Conservation (phyloP, 768 basidiomycete species). For the Cubamyces lactineus region DNA sequence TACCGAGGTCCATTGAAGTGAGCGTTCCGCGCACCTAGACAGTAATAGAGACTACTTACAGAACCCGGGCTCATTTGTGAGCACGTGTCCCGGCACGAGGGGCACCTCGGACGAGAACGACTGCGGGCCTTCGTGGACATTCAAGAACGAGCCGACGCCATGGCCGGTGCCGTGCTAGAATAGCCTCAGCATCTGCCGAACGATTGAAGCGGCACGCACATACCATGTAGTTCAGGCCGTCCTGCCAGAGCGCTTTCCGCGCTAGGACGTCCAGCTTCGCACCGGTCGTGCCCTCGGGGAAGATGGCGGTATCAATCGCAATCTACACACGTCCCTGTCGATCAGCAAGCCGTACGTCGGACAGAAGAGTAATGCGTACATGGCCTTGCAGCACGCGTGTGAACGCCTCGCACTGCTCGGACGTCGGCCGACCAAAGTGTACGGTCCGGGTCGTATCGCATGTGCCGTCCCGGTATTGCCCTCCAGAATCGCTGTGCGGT, state of each 20-base stretch:
- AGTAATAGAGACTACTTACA: slow-evolving; percentile 52
- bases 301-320: slow-evolving; percentile 86
- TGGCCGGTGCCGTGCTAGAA: slow-evolving; percentile 87
- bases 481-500: slow-evolving; percentile 81
- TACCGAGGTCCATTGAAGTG: slow-evolving; percentile 12
- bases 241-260: slow-evolving; percentile 86
- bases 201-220: slow-evolving; percentile 31
- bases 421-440: slow-evolving; percentile 86
- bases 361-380: slow-evolving; percentile 50
- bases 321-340: slow-evolving; percentile 52
- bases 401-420: slow-evolving; percentile 88
- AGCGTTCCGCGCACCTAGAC: background rate
- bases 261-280: slow-evolving; percentile 85
- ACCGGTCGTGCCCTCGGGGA: slow-evolving; percentile 90
- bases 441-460: slow-evolving; percentile 82
- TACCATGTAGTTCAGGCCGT: slow-evolving; percentile 80
- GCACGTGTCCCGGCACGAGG: slow-evolving; percentile 83
- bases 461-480: slow-evolving; percentile 88
- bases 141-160: slow-evolving; percentile 86
- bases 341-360: slow-evolving; percentile 17
- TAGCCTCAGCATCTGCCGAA: background rate
- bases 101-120: slow-evolving; percentile 72
- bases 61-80: slow-evolving; percentile 94
- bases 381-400: slow-evolving; percentile 97
- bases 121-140: slow-evolving; percentile 84